These are phyloP conservation scores for Flaveria brownii DNA, from an alignment of 129 eudicot species.

Conservation along the genomic window DNA sequence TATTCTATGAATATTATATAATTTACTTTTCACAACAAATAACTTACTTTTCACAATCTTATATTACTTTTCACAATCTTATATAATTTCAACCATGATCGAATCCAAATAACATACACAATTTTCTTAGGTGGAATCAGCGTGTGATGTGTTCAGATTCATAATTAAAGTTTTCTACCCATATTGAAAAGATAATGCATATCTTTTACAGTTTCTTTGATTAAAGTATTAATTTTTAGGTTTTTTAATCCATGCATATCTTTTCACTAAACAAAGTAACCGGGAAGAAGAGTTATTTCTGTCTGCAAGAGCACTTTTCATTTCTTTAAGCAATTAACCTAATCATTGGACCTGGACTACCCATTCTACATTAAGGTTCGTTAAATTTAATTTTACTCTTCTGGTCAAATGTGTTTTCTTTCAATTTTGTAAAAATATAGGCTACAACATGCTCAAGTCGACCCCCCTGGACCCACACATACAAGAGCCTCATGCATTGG, in stretches of 20 bases:
- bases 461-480: too few species aligned
- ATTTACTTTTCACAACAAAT: too few species aligned
- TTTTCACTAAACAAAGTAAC: constrained; percentile 47
- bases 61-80: too few species aligned
- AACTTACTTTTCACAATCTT: too few species aligned
- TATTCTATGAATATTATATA: too few species aligned
- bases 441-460: too few species aligned
- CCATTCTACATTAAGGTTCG: constrained; percentile 47
- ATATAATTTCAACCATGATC: too few species aligned
- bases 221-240: neutral
- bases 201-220: neutral
- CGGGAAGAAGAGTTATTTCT: constrained; percentile 49
- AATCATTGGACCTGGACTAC: constrained; percentile 60
- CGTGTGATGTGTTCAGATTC: constrained; percentile 31
- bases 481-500: too few species aligned
- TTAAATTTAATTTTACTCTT: neutral
- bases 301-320: constrained; percentile 54
- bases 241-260: constrained; percentile 40
- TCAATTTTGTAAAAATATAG: too few species aligned
- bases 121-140: constrained; percentile 39
- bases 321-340: constrained; percentile 43
- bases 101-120: too few species aligned
- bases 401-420: constrained; percentile 4
- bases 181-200: neutral
- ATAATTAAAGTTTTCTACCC: neutral